Conservation (phyloP, 2,329 filamentous ascomycete genomes). For the Cladosporium sp. region DNA sequence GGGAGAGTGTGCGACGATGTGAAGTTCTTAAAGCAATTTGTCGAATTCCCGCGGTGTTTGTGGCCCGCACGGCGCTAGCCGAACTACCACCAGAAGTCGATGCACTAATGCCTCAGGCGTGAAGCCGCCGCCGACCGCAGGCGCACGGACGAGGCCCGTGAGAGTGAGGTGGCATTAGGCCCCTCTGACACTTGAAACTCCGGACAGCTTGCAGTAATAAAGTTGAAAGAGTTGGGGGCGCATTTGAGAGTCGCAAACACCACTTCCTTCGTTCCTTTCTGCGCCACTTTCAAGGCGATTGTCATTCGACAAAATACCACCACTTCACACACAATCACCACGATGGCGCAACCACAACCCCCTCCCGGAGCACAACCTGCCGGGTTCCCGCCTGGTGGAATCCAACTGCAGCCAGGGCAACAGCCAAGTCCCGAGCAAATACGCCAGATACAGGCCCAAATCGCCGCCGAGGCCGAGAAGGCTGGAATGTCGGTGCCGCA, state of each 20-base stretch:
- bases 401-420: conserved; percentile 41
- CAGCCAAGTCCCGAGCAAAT: conserved; percentile 84
- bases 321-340: background rate
- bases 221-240: conserved; percentile 8
- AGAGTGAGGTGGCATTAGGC: background rate
- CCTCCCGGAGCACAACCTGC: conserved; percentile 14
- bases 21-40: conserved; percentile 5
- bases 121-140: background rate
- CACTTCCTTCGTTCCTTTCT: background rate
- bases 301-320: background rate
- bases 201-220: conserved; percentile 9
- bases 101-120: background rate
- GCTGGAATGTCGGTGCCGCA: conserved; percentile 82
- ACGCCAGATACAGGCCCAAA: conserved; percentile 76
- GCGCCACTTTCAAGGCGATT: background rate
- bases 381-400: conserved; percentile 20
- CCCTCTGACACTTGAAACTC: background rate
- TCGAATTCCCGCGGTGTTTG: background rate
- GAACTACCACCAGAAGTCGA: background rate
- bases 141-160: background rate
- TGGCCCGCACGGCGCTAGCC: background rate
- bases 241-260: background rate
- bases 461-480: conserved; percentile 80
- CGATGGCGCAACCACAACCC: conserved; percentile 27
- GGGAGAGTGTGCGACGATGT: background rate